These are phyloP conservation scores for Hypoxylon fuscum DNA, from an alignment of 495 filamentous ascomycete genomes.

Conservation along the genomic window DNA sequence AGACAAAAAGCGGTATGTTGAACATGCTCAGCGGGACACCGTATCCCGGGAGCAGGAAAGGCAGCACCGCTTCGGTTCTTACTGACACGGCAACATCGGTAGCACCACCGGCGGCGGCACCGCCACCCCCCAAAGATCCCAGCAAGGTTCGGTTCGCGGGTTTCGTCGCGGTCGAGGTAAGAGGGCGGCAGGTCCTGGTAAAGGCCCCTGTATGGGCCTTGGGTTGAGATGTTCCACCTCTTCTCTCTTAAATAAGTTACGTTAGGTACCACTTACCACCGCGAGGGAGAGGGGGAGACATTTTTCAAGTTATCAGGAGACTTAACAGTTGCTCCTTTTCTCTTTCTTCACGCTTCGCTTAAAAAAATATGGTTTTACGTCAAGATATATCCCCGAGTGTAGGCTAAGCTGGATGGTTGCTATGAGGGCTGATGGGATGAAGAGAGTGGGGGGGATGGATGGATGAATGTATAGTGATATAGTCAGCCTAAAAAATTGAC, in stretches of 20 bases:
- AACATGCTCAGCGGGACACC: slow-evolving; percentile 42
- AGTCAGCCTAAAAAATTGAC: no score
- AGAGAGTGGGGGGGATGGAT: no score
- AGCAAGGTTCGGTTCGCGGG: slow-evolving; percentile 79
- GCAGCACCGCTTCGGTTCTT: slow-evolving; percentile 45
- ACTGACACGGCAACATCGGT: slow-evolving; percentile 51
- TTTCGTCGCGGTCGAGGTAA: slow-evolving; percentile 86
- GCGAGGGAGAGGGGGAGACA: slow-evolving; percentile 6
- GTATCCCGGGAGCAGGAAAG: slow-evolving; percentile 49
- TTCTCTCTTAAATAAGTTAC: no score
- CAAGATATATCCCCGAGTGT: not conserved
- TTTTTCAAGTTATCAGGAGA: slow-evolving; percentile 7
- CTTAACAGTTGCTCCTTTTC: slow-evolving; percentile 16
- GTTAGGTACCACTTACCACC: no score
- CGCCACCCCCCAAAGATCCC: slow-evolving; percentile 50
- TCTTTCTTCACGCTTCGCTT: not conserved
- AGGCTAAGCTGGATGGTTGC: no score
- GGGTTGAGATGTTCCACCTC: no score
- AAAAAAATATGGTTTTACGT: not conserved
- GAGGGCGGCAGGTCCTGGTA: slow-evolving; percentile 80
- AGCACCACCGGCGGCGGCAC: slow-evolving; percentile 43
- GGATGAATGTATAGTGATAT: no score
- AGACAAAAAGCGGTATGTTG: slow-evolving; percentile 48
- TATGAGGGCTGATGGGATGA: not conserved
- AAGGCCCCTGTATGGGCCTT: slow-evolving; percentile 91